phyloP scores from a whole-genome alignment of 352 stramenopile species.

The Pythium insidiosum region DNA sequence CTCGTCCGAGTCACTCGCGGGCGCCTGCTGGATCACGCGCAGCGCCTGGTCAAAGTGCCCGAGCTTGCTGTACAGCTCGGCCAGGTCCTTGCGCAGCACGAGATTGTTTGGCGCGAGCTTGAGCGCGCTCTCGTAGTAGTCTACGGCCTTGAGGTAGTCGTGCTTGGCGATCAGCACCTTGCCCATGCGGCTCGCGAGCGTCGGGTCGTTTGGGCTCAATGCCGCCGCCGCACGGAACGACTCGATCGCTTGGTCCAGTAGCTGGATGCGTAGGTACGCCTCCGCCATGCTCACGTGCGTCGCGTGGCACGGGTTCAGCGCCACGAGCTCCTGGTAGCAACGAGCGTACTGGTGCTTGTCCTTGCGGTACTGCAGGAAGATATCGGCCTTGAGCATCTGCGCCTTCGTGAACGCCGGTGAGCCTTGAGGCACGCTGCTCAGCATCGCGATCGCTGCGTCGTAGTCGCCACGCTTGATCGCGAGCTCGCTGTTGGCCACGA shows the following conservation, averaged over 20 bases:
- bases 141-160: slow-evolving; percentile 89
- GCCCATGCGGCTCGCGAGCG: slow-evolving; percentile 83
- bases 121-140: slow-evolving; percentile 91
- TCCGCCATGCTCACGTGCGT: slow-evolving; percentile 86
- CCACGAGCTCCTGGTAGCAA: slow-evolving; percentile 87
- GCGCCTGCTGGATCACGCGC: slow-evolving; percentile 67
- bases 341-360: slow-evolving; percentile 87
- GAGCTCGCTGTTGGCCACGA: slow-evolving; percentile 89
- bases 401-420: slow-evolving; percentile 81
- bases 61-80: slow-evolving; percentile 85
- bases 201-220: slow-evolving; percentile 56
- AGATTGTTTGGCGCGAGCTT: slow-evolving; percentile 69
- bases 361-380: slow-evolving; percentile 88
- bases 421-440: slow-evolving; percentile 73
- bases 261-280: slow-evolving; percentile 89
- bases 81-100: slow-evolving; percentile 84
- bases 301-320: slow-evolving; percentile 56
- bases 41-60: slow-evolving; percentile 78
- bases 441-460: slow-evolving; percentile 84
- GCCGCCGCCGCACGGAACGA: slow-evolving; percentile 55
- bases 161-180: slow-evolving; percentile 90
- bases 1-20: slow-evolving; percentile 56
- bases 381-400: slow-evolving; percentile 91
- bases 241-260: slow-evolving; percentile 83
- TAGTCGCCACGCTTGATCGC: slow-evolving; percentile 88